Percentiles rank a stretch among this genome's conserved stretches.
Evolutionary conservation across 768 basidiomycete genomes (phyloP).

Genomic region (Naganishia onofrii): DNA sequence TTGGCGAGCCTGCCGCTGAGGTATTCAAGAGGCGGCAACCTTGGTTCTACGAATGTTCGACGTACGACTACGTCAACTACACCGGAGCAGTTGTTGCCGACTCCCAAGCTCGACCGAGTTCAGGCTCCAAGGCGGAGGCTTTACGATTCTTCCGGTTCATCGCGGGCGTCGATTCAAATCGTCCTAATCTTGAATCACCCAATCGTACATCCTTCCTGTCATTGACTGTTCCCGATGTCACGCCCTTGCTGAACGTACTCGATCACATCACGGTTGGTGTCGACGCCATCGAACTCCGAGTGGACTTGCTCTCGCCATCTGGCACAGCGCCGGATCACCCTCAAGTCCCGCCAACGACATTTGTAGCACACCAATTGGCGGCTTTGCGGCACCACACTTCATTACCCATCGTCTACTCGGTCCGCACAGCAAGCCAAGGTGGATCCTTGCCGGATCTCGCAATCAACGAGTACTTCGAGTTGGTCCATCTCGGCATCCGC

Average conservation of each 20-base stretch:
- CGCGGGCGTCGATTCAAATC: constrained; percentile 67
- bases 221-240: constrained; percentile 85
- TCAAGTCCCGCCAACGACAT: constrained; percentile 65
- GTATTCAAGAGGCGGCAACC: constrained; percentile 79
- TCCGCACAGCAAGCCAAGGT: constrained; percentile 81
- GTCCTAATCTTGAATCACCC: constrained; percentile 50
- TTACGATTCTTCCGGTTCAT: constrained; percentile 85
- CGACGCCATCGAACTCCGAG: constrained; percentile 90
- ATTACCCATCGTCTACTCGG: constrained; percentile 88
- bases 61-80: constrained; percentile 77
- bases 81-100: constrained; percentile 50
- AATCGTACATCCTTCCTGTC: constrained; percentile 86
- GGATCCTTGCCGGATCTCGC: constrained; percentile 83
- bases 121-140: constrained; percentile 60
- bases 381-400: constrained; percentile 70
- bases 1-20: constrained; percentile 78
- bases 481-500: constrained; percentile 74
- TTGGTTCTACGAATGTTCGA: constrained; percentile 80
- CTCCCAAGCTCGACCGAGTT: constrained; percentile 14
- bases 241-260: constrained; percentile 64
- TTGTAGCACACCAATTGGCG: constrained; percentile 77
- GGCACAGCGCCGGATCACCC: constrained; percentile 55
- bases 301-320: constrained; percentile 71
- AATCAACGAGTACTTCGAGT: constrained; percentile 66
- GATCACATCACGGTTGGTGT: constrained; percentile 75